Conservation (phyloP, 345 rosid species). For the Noccaea bulbosa region DNA sequence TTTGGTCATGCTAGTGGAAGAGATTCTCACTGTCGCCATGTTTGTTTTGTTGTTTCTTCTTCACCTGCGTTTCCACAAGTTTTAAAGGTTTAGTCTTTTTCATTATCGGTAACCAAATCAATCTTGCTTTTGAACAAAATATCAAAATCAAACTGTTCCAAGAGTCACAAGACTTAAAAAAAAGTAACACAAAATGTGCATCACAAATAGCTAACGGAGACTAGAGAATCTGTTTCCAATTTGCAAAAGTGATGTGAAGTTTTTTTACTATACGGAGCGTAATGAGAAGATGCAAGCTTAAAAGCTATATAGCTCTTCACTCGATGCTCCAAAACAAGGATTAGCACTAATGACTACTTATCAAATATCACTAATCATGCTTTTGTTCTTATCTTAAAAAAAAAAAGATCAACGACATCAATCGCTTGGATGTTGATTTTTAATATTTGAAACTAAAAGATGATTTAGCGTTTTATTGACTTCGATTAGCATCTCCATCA, state of each 20-base stretch:
- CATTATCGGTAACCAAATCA: neutral
- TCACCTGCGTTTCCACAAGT: conserved; percentile 25
- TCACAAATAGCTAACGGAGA: conserved; percentile 29
- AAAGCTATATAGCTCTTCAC: conserved; percentile 58
- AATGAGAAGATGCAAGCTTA: conserved; percentile 71
- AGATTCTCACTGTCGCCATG: conserved; percentile 57
- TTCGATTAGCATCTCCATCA: neutral
- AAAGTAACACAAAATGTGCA: conserved; percentile 18
- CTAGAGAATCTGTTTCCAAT: conserved; percentile 44
- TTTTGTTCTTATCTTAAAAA: neutral
- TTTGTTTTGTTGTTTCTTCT: neutral
- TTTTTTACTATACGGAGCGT: conserved; percentile 53
- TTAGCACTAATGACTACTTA: neutral
- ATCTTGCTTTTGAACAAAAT: neutral
- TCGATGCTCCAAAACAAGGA: conserved; percentile 53
- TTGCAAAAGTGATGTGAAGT: conserved; percentile 39
- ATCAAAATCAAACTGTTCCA: neutral
- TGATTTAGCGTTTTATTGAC: neutral
- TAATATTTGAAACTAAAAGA: too few species aligned
- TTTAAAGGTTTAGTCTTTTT: neutral
- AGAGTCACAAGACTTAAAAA: neutral
- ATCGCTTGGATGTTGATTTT: neutral
- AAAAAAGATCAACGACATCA: neutral
- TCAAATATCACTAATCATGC: conserved; percentile 1
- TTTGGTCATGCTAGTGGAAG: conserved; percentile 54